Conservation (phyloP, 2,329 filamentous ascomycete genomes). For the Phaeoacremonium minimum region DNA sequence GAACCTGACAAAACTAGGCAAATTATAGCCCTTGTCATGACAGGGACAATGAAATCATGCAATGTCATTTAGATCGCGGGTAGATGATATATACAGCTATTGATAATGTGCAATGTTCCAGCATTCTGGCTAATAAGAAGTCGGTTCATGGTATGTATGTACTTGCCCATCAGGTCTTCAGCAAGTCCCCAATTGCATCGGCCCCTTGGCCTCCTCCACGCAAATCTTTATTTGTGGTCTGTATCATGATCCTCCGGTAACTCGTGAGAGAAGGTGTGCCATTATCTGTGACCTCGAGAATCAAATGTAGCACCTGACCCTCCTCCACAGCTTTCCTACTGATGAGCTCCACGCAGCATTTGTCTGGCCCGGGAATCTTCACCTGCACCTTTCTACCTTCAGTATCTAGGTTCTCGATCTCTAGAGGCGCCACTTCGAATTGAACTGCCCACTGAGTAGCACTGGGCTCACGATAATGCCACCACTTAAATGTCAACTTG, state of each 20-base stretch:
- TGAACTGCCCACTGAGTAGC: slow-evolving; percentile 33
- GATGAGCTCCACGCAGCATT: slow-evolving; percentile 30
- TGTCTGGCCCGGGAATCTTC: slow-evolving; percentile 30
- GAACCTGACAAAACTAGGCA: too few relatives aligned
- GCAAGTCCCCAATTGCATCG: not conserved
- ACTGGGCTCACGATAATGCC: slow-evolving; percentile 14
- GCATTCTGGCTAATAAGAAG: too few relatives aligned
- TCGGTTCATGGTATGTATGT: too few relatives aligned
- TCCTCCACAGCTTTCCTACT: slow-evolving; percentile 25
- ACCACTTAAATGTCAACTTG: slow-evolving; percentile 12
- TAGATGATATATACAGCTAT: too few relatives aligned
- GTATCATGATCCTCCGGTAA: slow-evolving; percentile 38
- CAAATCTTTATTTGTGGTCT: slow-evolving; percentile 23
- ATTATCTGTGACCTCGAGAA: slow-evolving; percentile 41
- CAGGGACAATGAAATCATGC: too few relatives aligned
- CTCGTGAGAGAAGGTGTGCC: slow-evolving; percentile 38
- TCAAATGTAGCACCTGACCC: slow-evolving; percentile 41
- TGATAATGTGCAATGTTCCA: too few relatives aligned
- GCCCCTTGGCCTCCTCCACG: not conserved
- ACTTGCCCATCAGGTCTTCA: too few relatives aligned
- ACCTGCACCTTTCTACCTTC: slow-evolving; percentile 26
- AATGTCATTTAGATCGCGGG: too few relatives aligned
- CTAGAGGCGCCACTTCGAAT: slow-evolving; percentile 24
- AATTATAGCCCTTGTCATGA: too few relatives aligned
- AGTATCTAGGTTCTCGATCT: slow-evolving; percentile 15